phyloP scores from a whole-genome alignment of 2,329 filamentous ascomycete genomes.

The Helicocarpus griseus region DNA sequence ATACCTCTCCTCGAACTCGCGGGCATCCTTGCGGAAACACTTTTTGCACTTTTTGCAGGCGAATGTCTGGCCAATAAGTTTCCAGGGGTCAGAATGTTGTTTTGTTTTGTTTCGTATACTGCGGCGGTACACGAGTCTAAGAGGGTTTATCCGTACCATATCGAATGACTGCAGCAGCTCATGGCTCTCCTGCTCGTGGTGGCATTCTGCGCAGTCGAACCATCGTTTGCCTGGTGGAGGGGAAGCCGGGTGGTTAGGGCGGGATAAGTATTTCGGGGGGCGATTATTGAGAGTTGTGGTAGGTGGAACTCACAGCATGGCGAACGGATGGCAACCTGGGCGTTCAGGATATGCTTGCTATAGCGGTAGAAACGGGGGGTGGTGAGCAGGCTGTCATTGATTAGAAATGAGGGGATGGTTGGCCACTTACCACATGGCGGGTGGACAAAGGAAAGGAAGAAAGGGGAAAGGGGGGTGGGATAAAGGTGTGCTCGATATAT shows the following conservation, averaged over 20 bases:
- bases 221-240: slow-evolving; percentile 46
- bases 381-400: neutral
- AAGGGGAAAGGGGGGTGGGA: neutral
- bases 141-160: slow-evolving; percentile 53
- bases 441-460: neutral
- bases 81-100: neutral
- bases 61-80: slow-evolving; percentile 45
- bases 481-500: neutral
- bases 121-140: too few relatives aligned
- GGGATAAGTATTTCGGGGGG: neutral
- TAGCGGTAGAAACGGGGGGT: neutral
- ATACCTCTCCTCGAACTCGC: slow-evolving; percentile 77
- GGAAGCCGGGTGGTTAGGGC: neutral
- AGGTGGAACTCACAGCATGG: slow-evolving; percentile 66
- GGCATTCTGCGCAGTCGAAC: slow-evolving; percentile 98
- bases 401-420: neutral
- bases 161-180: slow-evolving; percentile 66
- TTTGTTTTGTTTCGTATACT: too few relatives aligned
- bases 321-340: slow-evolving; percentile 89
- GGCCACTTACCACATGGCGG: neutral
- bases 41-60: slow-evolving; percentile 99
- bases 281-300: neutral
- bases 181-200: slow-evolving; percentile 71
- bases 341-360: slow-evolving; percentile 97
- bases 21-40: slow-evolving; percentile 87